Evolutionary conservation across 176 grass and related monocot genomes (phyloP), one percentile per base, ranked within the genome.

Genomic region (Guadua angustifolia): DNA sequence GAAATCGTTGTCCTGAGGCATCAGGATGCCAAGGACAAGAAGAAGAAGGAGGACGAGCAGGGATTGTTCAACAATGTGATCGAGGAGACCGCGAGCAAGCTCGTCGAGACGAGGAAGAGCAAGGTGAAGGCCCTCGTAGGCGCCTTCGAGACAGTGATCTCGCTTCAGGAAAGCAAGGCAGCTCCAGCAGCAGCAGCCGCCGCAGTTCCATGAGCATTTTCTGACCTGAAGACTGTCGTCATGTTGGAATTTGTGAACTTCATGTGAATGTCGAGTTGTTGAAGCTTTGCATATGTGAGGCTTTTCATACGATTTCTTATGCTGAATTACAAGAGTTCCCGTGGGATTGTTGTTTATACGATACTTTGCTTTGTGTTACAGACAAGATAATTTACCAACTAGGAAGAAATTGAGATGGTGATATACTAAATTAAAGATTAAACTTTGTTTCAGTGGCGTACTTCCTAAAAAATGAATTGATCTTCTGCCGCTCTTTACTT

Each of bases 71-170:
- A 94, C 73, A 84, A 94, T 22, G 85, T 92, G 74, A 94, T 94
- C 66, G 85, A 92, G 79, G 89, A 92, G 84, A 88, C 90, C 10
- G 85, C 90, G 6, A 94, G 79, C 45, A 85, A 87, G 85, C 90
- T 94, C 43, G 69, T 88, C 10, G 87, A 92, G 82, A 36, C 85
- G 15, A 81, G 90, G 75, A 90, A 86, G 74, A 92, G 90, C 85
- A 94, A 94, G 90, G 93, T 94, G 69, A 94, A 90, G 90, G 93
- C 93, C 24, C 85, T 94, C 16, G 90, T 94, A 2, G 93, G 87
- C 42, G 93, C 93, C 7, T 94, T 94, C 33, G 88, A 94, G 88
- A 90, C 82, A 8, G 85, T 94, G 55, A 92, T 94, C 85, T 94
- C 87, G 2, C 90, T 92, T 42, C 93, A 92, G 55, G 93, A 90